Conservation (phyloP, 306 rosid genomes). For the Castanopsis chinensis region DNA sequence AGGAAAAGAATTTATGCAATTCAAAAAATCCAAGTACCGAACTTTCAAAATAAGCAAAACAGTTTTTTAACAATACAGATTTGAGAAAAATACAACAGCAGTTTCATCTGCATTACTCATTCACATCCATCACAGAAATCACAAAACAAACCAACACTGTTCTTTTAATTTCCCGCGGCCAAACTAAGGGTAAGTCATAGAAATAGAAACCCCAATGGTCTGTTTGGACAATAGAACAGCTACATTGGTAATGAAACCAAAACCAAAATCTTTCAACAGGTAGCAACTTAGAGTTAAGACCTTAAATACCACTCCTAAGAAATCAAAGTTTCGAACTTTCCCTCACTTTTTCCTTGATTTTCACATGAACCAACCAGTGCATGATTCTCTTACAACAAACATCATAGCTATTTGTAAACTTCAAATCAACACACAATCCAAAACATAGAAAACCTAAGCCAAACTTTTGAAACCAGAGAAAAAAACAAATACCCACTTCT, state of each 20-base stretch:
- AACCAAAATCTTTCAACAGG: constrained; percentile 7
- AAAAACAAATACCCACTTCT: constrained; percentile 15
- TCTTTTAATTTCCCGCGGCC: neutral
- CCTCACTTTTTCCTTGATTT: constrained; percentile 6
- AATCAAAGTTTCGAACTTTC: constrained; percentile 1
- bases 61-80: neutral
- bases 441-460: neutral
- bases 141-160: neutral
- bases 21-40: constrained; percentile 15
- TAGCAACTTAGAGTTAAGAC: neutral
- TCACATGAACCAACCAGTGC: constrained; percentile 24
- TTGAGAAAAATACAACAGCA: neutral
- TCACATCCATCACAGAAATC: constrained; percentile 20
- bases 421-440: constrained; percentile 19
- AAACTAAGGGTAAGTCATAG: neutral
- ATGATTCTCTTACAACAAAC: constrained; percentile 21
- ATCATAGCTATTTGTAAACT: constrained; percentile 15
- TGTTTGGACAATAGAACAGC: constrained; percentile 2
- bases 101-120: constrained; percentile 1
- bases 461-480: constrained; percentile 1
- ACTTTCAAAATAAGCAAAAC: constrained; percentile 25
- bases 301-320: constrained; percentile 4
- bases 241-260: neutral
- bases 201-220: neutral
- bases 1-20: neutral